Percentiles rank a stretch among this genome's conserved stretches.
phyloP scores from a whole-genome alignment of 192 early-diverging fungal genomes.

The Coemansia sp. region DNA sequence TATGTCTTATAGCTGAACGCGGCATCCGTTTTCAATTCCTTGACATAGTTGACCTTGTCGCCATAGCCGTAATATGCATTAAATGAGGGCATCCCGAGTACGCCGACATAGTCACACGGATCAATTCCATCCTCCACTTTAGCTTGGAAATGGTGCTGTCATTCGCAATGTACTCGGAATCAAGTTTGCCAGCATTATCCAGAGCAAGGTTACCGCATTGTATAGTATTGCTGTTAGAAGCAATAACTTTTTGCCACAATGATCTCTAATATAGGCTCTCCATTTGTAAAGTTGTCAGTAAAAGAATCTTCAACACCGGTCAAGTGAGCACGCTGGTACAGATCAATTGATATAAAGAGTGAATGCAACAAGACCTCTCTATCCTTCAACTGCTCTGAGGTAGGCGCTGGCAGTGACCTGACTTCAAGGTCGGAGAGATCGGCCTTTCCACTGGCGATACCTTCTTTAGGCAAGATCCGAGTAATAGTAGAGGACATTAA shows the following conservation, averaged over 20 bases:
- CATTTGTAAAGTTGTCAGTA: constrained; percentile 56
- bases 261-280: constrained; percentile 35
- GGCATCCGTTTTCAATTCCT: constrained; percentile 68
- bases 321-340: constrained; percentile 73
- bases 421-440: constrained; percentile 24
- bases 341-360: constrained; percentile 71
- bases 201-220: constrained; percentile 59
- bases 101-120: constrained; percentile 24
- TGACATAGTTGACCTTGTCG: constrained; percentile 73
- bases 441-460: constrained; percentile 15
- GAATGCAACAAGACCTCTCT: constrained; percentile 54
- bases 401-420: constrained; percentile 10
- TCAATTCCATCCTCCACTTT: not conserved
- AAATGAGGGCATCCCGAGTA: constrained; percentile 74
- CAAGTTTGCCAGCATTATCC: constrained; percentile 56
- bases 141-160: constrained; percentile 16
- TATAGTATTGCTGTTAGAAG: not conserved
- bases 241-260: no score
- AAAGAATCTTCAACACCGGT: constrained; percentile 54
- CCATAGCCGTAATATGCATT: constrained; percentile 77
- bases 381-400: constrained; percentile 19
- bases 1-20: constrained; percentile 91
- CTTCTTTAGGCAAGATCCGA: constrained; percentile 18
- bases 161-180: constrained; percentile 54
- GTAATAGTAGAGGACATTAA: constrained; percentile 7